Evolutionary conservation across 305 asterid genomes (phyloP).

Genomic region (Ilex paraguariensis): DNA sequence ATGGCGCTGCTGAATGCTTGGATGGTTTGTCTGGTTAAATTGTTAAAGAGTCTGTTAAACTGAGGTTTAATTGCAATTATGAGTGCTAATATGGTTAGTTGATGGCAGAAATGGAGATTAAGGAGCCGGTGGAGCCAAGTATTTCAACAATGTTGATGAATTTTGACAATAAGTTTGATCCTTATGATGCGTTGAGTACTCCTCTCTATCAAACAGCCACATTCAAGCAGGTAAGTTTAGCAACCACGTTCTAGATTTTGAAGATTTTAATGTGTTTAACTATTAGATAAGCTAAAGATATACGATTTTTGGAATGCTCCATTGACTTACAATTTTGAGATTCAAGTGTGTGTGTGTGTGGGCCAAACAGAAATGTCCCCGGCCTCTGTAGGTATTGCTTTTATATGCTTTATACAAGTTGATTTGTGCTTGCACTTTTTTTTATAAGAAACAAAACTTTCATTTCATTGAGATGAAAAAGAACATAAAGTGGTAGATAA

Average conservation of each 20-base stretch:
- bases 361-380: too few relatives aligned
- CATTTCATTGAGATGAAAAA: too few relatives aligned
- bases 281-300: too few relatives aligned
- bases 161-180: constrained; percentile 81
- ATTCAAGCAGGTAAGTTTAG: constrained; percentile 76
- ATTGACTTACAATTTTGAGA: too few relatives aligned
- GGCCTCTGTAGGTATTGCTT: too few relatives aligned
- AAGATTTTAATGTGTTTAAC: too few relatives aligned
- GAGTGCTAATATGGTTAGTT: background rate
- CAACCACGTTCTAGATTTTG: background rate
- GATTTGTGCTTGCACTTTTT: too few relatives aligned
- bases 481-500: too few relatives aligned
- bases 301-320: too few relatives aligned
- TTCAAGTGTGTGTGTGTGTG: too few relatives aligned
- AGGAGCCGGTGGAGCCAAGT: constrained; percentile 41
- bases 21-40: constrained; percentile 25
- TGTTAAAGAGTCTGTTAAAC: background rate
- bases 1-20: constrained; percentile 34
- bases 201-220: constrained; percentile 98
- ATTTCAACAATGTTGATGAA: constrained; percentile 80
- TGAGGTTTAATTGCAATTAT: background rate
- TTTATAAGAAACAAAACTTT: too few relatives aligned
- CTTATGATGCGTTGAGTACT: constrained; percentile 74
- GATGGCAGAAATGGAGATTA: constrained; percentile 32
- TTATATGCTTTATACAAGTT: too few relatives aligned